phyloP scores from a whole-genome alignment of 1,284 basidiomycete genomes.

The Chalciporus sp. region DNA sequence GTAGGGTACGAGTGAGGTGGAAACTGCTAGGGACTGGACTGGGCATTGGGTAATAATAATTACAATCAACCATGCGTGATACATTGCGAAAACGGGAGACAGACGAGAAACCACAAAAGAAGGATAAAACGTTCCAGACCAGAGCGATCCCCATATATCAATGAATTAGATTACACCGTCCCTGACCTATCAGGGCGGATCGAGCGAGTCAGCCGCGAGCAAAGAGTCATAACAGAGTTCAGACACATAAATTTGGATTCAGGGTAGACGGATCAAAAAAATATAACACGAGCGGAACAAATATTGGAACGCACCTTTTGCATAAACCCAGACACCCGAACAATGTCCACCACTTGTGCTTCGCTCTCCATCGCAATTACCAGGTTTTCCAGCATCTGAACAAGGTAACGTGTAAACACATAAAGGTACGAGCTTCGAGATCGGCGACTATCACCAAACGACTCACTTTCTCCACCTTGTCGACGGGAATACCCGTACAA shows the following conservation, averaged over 20 bases:
- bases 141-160: constrained; percentile 14
- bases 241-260: constrained; percentile 7
- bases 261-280: constrained; percentile 17
- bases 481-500: constrained; percentile 85
- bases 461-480: constrained; percentile 88
- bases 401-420: constrained; percentile 23
- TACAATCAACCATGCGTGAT: constrained; percentile 21
- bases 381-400: constrained; percentile 85
- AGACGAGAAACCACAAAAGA: constrained; percentile 10
- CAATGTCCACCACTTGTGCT: constrained; percentile 80
- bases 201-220: constrained; percentile 26
- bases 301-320: constrained; percentile 57
- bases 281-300: not conserved
- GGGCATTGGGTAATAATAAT: constrained; percentile 21
- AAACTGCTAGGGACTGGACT: not conserved
- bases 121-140: not conserved
- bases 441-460: constrained; percentile 13
- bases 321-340: constrained; percentile 88
- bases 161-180: constrained; percentile 63
- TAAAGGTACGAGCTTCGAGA: constrained; percentile 13
- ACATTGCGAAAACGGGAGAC: constrained; percentile 12
- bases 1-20: constrained; percentile 24
- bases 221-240: constrained; percentile 1
- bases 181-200: constrained; percentile 49
- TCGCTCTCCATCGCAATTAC: constrained; percentile 90